Percentiles rank a stretch among this genome's conserved stretches.
These are phyloP conservation scores for Ogataea haglerorum DNA, from an alignment of 805 yeast genomes.

Conservation along the genomic window DNA sequence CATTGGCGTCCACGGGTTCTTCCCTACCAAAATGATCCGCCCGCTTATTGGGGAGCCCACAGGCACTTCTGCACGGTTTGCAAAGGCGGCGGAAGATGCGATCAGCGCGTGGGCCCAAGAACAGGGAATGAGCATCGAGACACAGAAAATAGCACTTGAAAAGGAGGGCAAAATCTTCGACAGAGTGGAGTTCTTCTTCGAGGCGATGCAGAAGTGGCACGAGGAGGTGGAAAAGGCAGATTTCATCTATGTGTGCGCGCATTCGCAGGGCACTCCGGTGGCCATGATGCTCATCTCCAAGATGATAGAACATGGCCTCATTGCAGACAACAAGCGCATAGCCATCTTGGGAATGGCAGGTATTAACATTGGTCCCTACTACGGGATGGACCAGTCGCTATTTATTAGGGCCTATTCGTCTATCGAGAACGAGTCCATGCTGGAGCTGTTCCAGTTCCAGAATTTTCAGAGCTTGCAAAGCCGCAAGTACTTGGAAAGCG, in stretches of 20 bases:
- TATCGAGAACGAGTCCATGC: constrained; percentile 81
- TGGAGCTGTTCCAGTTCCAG: constrained; percentile 86
- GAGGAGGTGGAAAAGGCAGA: constrained; percentile 54
- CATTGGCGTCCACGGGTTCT: constrained; percentile 94
- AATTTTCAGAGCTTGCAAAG: constrained; percentile 71
- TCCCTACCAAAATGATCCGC: constrained; percentile 82
- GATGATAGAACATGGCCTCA: constrained; percentile 58
- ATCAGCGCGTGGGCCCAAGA: constrained; percentile 64
- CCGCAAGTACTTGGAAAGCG: constrained; percentile 61
- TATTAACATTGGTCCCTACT: constrained; percentile 88
- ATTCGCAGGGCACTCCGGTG: constrained; percentile 96
- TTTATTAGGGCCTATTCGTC: constrained; percentile 86
- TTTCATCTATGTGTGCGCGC: constrained; percentile 86
- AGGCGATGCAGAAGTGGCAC: constrained; percentile 65
- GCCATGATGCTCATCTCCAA: constrained; percentile 74
- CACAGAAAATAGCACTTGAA: constrained; percentile 91
- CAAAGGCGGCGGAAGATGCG: constrained; percentile 83
- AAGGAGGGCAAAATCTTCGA: constrained; percentile 89
- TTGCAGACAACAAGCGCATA: constrained; percentile 45
- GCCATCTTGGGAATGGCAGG: constrained; percentile 95
- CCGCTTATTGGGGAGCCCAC: constrained; percentile 93
- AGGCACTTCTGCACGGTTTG: constrained; percentile 89
- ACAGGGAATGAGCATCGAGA: constrained; percentile 41
- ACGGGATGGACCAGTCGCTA: constrained; percentile 80
- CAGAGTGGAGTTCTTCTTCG: constrained; percentile 77